Conservation (phyloP, 257 asterid species). For the Scutellaria minor region DNA sequence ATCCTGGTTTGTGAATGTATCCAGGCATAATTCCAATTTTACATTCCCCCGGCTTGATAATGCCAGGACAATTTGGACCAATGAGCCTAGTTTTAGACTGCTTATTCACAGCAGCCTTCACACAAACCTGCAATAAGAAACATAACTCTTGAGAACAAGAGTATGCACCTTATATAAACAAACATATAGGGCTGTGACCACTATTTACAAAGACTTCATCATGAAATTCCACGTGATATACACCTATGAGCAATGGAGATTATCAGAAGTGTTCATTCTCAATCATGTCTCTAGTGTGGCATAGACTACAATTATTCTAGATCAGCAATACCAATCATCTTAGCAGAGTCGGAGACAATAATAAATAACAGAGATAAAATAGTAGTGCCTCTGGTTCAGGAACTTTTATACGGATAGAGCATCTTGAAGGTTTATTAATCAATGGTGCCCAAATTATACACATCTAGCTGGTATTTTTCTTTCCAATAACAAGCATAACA, state of each 20-base stretch:
- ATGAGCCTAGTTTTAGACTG: slow-evolving; percentile 90
- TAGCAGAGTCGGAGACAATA: background rate
- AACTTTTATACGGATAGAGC: background rate
- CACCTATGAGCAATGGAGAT: slow-evolving; percentile 3
- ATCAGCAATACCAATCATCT: slow-evolving; percentile 13
- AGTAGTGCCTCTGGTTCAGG: background rate
- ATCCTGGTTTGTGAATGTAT: slow-evolving; percentile 97
- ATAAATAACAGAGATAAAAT: background rate
- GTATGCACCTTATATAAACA: background rate
- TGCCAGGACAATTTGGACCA: slow-evolving; percentile 99
- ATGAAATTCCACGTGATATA: slow-evolving; percentile 11
- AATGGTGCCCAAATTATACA: no score
- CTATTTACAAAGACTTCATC: background rate
- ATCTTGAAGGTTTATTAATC: background rate
- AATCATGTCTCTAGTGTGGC: background rate
- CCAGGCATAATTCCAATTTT: slow-evolving; percentile 99
- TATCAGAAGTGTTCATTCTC: slow-evolving; percentile 8
- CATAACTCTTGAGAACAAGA: slow-evolving; percentile 26
- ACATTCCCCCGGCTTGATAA: slow-evolving; percentile 98
- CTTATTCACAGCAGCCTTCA: slow-evolving; percentile 78
- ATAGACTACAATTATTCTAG: background rate
- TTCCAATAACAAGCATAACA: no score
- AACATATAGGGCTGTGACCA: slow-evolving; percentile 17
- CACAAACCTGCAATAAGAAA: slow-evolving; percentile 58
- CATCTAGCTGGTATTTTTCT: no score